Percentiles rank a stretch among this genome's conserved stretches.
These are phyloP conservation scores for Turritis glabra DNA, from an alignment of 345 rosid species.

Conservation along the genomic window DNA sequence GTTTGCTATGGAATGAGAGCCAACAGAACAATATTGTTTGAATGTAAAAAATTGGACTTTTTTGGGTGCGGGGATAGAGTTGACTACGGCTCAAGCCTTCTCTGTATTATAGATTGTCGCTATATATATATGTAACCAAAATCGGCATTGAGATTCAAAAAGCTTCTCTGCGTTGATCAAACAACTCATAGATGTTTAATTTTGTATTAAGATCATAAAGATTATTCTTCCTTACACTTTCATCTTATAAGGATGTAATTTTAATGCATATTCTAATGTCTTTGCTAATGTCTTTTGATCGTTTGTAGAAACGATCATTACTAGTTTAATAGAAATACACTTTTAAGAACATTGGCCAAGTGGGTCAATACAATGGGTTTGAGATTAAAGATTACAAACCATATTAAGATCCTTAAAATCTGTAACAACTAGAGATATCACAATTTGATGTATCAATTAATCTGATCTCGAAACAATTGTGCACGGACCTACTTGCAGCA, in stretches of 20 bases:
- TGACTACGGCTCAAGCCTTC: too few species aligned
- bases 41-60: too few species aligned
- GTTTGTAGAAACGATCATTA: neutral
- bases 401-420: neutral
- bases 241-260: neutral
- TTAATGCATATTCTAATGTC: neutral
- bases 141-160: too few species aligned
- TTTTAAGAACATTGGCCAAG: neutral
- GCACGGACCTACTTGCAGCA: too few species aligned
- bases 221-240: neutral
- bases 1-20: too few species aligned
- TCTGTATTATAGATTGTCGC: too few species aligned
- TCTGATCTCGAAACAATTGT: neutral
- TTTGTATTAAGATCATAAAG: conserved; percentile 2
- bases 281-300: conserved; percentile 1
- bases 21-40: too few species aligned
- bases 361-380: neutral
- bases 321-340: neutral
- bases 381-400: neutral
- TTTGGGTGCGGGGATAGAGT: too few species aligned
- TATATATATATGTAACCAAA: too few species aligned
- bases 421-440: neutral
- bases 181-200: too few species aligned
- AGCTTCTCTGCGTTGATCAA: too few species aligned
- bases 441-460: neutral